Conservation (phyloP, 2,329 filamentous ascomycete genomes). For the Sporothrix inflata region DNA sequence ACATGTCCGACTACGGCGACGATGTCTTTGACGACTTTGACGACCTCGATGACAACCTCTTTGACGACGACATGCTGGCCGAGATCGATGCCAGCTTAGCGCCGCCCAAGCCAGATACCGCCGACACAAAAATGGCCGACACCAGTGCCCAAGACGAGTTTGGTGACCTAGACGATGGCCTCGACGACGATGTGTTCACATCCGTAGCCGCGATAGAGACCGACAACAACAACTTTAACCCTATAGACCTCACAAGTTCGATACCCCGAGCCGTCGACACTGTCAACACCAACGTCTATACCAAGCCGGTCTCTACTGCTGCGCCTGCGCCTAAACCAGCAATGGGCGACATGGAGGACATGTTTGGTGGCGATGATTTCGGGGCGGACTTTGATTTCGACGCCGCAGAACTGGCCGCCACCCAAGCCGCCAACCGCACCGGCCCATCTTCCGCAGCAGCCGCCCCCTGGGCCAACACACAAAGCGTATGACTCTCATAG, state of each 20-base stretch:
- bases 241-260: constrained; percentile 1
- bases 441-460: not conserved
- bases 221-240: constrained; percentile 25
- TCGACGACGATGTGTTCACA: constrained; percentile 45
- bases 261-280: constrained; percentile 25
- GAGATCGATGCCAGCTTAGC: constrained; percentile 53
- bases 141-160: constrained; percentile 54
- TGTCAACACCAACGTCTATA: constrained; percentile 26
- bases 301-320: not conserved
- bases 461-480: constrained; percentile 35
- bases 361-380: constrained; percentile 71
- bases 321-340: constrained; percentile 30
- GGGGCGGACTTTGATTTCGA: constrained; percentile 75
- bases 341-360: constrained; percentile 45
- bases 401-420: constrained; percentile 72
- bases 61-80: constrained; percentile 62
- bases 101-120: not conserved
- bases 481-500: constrained; percentile 54
- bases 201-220: constrained; percentile 39
- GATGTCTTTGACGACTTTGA: constrained; percentile 56
- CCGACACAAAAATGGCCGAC: not conserved
- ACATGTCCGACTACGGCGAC: constrained; percentile 56
- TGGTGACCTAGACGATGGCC: constrained; percentile 60
- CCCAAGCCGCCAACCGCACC: constrained; percentile 56
- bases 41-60: constrained; percentile 59